Evolutionary conservation across 495 filamentous ascomycete genomes (phyloP).

Genomic region (Xylaria castorea): DNA sequence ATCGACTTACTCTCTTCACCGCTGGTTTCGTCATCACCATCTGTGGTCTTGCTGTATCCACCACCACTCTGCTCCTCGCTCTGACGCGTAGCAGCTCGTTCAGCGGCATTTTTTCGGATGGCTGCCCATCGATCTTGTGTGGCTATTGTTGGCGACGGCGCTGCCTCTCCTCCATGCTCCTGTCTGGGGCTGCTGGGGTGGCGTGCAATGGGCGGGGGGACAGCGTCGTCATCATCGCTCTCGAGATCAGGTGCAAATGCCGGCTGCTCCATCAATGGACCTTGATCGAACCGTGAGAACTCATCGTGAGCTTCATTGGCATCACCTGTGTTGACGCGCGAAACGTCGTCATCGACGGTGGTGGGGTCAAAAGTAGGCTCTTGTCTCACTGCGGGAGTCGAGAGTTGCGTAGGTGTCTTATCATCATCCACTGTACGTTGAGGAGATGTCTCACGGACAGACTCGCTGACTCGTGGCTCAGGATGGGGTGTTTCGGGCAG

Average conservation of each 20-base stretch:
- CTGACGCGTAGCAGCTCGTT: constrained; percentile 69
- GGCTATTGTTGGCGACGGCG: constrained; percentile 43
- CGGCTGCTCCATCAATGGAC: constrained; percentile 84
- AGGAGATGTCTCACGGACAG: constrained; percentile 36
- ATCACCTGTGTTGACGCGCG: constrained; percentile 70
- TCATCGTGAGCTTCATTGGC: constrained; percentile 69
- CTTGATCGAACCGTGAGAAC: constrained; percentile 88
- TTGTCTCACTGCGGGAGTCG: constrained; percentile 24
- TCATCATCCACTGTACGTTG: constrained; percentile 40
- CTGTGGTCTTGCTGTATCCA: constrained; percentile 61
- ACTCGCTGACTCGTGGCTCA: constrained; percentile 39
- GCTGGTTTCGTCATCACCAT: constrained; percentile 80
- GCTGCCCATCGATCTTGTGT: constrained; percentile 87
- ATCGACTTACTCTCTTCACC: constrained; percentile 89
- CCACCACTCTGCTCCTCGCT: constrained; percentile 67
- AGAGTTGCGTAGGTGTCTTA: constrained; percentile 41
- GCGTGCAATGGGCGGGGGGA: constrained; percentile 53
- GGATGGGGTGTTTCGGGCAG: constrained; percentile 32
- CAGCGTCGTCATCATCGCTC: constrained; percentile 52
- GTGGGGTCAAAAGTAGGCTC: constrained; percentile 58
- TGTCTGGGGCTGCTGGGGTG: constrained; percentile 32
- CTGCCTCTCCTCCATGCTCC: constrained; percentile 36
- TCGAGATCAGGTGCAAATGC: constrained; percentile 78
- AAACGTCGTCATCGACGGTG: constrained; percentile 61
- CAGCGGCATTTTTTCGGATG: constrained; percentile 91